Evolutionary conservation across 1,284 basidiomycete species (phyloP).

Genomic region (Leccinum pallidistipes): DNA sequence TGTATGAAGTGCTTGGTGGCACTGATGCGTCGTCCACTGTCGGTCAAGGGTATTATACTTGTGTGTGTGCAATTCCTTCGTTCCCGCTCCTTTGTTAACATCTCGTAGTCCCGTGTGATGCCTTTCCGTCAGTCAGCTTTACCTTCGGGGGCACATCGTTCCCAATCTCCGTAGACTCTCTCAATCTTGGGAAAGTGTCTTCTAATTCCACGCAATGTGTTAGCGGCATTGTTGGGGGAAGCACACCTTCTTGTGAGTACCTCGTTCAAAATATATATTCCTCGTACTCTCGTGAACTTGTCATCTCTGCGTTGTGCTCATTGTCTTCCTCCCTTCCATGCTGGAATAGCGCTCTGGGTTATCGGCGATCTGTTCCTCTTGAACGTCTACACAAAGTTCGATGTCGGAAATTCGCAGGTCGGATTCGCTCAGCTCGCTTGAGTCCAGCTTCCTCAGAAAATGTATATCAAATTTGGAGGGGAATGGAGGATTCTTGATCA

Average conservation of each 20-base stretch:
- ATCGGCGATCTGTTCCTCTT: slow-evolving; percentile 18
- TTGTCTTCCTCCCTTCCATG: slow-evolving; percentile 1
- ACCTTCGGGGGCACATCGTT: slow-evolving; percentile 39
- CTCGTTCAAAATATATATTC: background rate
- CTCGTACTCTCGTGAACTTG: slow-evolving; percentile 1
- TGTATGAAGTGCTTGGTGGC: slow-evolving; percentile 36
- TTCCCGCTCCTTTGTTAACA: slow-evolving; percentile 16
- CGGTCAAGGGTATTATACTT: slow-evolving; percentile 20
- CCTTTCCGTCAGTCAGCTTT: slow-evolving; percentile 38
- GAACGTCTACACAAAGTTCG: slow-evolving; percentile 25
- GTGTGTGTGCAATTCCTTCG: slow-evolving; percentile 7
- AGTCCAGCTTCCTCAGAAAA: background rate
- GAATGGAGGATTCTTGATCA: background rate
- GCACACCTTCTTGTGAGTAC: slow-evolving; percentile 8
- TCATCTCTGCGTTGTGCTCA: background rate
- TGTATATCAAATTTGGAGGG: background rate
- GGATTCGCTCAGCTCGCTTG: slow-evolving; percentile 26
- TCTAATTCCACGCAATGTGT: slow-evolving; percentile 35
- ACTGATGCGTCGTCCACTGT: slow-evolving; percentile 6
- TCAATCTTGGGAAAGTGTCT: slow-evolving; percentile 38
- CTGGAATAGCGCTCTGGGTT: slow-evolving; percentile 18
- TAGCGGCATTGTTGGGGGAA: slow-evolving; percentile 20
- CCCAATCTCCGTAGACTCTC: background rate
- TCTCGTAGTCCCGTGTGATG: slow-evolving; percentile 42
- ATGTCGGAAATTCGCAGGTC: slow-evolving; percentile 13